Evolutionary conservation across 1,139 yeast species (phyloP).

Genomic region (Kodamaea plutei): DNA sequence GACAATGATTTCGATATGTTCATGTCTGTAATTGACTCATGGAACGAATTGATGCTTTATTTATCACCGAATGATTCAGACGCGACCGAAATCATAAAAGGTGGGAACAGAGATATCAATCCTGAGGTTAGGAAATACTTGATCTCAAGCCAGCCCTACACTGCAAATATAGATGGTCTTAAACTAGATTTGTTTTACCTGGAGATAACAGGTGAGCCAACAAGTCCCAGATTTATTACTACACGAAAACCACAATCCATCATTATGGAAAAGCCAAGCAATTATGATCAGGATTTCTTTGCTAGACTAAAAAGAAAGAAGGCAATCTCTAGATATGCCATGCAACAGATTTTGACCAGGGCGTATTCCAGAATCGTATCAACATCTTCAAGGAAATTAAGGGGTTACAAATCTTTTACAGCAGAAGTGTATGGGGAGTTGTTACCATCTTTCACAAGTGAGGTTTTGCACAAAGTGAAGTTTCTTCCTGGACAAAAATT

Average conservation of each 20-base stretch:
- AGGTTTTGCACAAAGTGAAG: constrained; percentile 61
- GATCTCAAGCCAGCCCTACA: constrained; percentile 13
- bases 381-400: constrained; percentile 61
- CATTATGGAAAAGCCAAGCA: constrained; percentile 14
- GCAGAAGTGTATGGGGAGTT: constrained; percentile 91
- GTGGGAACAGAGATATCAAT: constrained; percentile 28
- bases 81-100: too few species aligned
- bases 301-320: constrained; percentile 27
- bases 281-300: constrained; percentile 29
- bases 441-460: constrained; percentile 71
- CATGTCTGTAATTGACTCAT: constrained; percentile 36
- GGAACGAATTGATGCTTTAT: constrained; percentile 38
- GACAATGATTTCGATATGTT: constrained; percentile 33
- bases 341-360: constrained; percentile 68
- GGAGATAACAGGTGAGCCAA: constrained; percentile 20
- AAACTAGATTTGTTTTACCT: constrained; percentile 22
- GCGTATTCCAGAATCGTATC: constrained; percentile 77
- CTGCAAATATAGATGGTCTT: constrained; percentile 20
- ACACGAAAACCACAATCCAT: background rate
- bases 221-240: constrained; percentile 12
- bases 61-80: constrained; percentile 28
- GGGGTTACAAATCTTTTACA: constrained; percentile 79
- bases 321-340: constrained; percentile 50
- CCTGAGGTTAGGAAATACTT: constrained; percentile 26
- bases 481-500: constrained; percentile 54